Evolutionary conservation across 2,329 filamentous ascomycete species (phyloP).

Genomic region (Sclerotinia borealis): DNA sequence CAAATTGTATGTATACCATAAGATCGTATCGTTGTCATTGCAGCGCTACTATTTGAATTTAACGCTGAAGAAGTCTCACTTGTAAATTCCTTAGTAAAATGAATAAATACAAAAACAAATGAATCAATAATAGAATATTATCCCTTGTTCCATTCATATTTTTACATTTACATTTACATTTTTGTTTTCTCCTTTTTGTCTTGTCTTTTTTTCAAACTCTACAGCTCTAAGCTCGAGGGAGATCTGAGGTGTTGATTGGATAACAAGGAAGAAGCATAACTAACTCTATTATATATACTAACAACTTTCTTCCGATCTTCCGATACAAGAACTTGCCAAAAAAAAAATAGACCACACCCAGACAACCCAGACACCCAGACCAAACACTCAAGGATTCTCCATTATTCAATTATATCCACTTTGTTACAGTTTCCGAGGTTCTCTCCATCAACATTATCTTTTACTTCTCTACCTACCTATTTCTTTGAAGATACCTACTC

Average conservation of each 20-base stretch:
- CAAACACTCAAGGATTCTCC: neutral
- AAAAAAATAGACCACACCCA: neutral
- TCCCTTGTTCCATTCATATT: no score
- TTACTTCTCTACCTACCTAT: neutral
- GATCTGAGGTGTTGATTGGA: neutral
- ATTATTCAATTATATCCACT: slow-evolving; percentile 3
- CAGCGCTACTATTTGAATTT: neutral
- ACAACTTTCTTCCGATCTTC: neutral
- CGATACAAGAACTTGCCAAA: neutral
- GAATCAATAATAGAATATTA: neutral
- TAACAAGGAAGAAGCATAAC: neutral
- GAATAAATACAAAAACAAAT: neutral
- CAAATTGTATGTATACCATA: neutral
- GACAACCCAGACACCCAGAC: no score
- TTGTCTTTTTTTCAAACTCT: neutral
- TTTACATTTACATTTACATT: no score
- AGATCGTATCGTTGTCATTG: neutral
- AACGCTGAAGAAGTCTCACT: neutral
- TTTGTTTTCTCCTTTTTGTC: no score
- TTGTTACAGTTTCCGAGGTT: neutral
- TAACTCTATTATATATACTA: neutral
- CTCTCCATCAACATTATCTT: neutral
- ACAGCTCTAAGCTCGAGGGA: neutral
- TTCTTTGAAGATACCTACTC: no score
- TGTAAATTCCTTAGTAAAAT: neutral